These are phyloP conservation scores for Thermothelomyces thermophilus DNA, from an alignment of 2,329 filamentous ascomycete species.

Conservation along the genomic window DNA sequence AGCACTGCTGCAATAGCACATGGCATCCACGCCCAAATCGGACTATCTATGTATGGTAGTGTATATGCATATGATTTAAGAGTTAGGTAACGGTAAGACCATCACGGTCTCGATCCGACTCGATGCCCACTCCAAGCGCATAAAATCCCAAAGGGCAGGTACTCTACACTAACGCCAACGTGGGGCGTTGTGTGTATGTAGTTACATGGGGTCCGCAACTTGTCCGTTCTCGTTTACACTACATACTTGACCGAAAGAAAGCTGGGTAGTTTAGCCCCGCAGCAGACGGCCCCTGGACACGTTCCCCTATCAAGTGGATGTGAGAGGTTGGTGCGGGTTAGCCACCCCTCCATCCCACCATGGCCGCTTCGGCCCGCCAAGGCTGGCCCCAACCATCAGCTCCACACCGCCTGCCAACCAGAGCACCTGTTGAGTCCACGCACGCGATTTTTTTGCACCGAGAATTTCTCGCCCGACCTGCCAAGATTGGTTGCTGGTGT, in stretches of 20 bases:
- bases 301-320: background rate
- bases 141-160: no score
- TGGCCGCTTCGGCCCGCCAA: conserved; percentile 11
- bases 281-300: background rate
- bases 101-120: background rate
- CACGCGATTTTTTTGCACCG: background rate
- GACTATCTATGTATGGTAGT: no score
- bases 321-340: conserved; percentile 1
- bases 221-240: background rate
- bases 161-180: no score
- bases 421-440: background rate
- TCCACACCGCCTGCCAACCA: conserved; percentile 1
- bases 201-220: background rate
- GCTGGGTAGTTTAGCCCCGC: no score
- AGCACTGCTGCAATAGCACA: no score
- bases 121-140: background rate
- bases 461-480: background rate
- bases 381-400: background rate
- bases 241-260: no score
- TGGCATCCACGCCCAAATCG: background rate
- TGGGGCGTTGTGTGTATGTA: background rate
- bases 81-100: background rate
- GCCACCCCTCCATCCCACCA: background rate
- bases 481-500: background rate
- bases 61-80: no score